Evolutionary conservation across 495 filamentous ascomycete species (phyloP).

Genomic region (Usnea hakonensis): DNA sequence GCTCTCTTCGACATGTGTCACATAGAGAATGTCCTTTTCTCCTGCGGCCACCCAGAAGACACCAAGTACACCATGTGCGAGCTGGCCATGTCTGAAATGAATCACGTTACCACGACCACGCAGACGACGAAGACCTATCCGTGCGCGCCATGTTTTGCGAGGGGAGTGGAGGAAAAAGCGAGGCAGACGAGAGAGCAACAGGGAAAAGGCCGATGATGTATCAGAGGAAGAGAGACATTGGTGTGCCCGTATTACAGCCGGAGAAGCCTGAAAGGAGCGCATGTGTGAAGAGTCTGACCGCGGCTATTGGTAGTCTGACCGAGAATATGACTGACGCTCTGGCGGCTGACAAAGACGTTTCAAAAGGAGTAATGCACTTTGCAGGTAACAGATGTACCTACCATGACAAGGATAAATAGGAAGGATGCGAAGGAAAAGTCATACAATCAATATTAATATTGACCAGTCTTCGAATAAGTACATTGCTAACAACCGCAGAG

Average conservation of each 20-base stretch:
- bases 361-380: neutral
- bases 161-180: constrained; percentile 23
- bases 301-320: constrained; percentile 1
- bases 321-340: neutral
- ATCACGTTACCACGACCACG: constrained; percentile 15
- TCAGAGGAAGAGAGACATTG: neutral
- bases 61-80: constrained; percentile 23
- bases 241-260: neutral
- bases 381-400: neutral
- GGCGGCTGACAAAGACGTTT: neutral
- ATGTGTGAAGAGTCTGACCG: constrained; percentile 1
- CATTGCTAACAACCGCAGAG: neutral
- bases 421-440: neutral
- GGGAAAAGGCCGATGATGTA: constrained; percentile 6
- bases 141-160: constrained; percentile 16
- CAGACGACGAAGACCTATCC: constrained; percentile 14
- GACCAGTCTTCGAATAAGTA: neutral
- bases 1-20: constrained; percentile 15
- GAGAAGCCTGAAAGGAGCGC: neutral
- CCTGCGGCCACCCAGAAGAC: constrained; percentile 20
- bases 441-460: neutral
- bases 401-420: neutral
- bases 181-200: constrained; percentile 26
- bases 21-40: constrained; percentile 19
- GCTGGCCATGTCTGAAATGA: constrained; percentile 18